A percentile compares a stretch with the other conserved stretches of the same genome.
Conservation (phyloP, 495 filamentous ascomycete genomes). For the Penicillium pancosmium region DNA sequence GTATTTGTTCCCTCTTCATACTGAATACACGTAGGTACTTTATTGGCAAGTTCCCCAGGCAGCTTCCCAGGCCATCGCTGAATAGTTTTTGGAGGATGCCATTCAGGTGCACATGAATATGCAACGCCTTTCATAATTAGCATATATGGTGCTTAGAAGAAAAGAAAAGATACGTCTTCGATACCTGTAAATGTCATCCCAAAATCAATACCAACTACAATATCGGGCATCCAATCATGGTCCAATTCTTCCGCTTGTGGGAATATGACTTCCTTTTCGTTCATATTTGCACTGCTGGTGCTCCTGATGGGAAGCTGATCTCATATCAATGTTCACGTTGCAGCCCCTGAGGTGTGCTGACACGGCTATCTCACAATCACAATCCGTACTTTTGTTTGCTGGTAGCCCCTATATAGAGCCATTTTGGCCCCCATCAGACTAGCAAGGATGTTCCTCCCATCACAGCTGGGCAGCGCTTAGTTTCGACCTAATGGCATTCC, state of each 20-base stretch:
- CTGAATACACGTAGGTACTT: conserved; percentile 60
- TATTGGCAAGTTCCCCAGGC: conserved; percentile 55
- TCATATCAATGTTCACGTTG: too few species aligned
- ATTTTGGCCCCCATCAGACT: background rate
- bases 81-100: conserved; percentile 55
- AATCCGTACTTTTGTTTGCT: background rate
- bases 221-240: conserved; percentile 43
- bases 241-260: background rate
- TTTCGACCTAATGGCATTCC: too few species aligned
- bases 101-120: conserved; percentile 47
- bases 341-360: background rate
- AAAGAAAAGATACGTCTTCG: background rate
- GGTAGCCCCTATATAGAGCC: background rate
- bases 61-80: conserved; percentile 63
- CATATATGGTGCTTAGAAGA: background rate
- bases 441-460: background rate
- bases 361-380: too few species aligned
- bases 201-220: conserved; percentile 62
- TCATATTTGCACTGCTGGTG: conserved; percentile 10
- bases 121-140: conserved; percentile 49
- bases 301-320: too few species aligned
- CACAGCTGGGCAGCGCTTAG: background rate
- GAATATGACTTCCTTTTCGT: conserved; percentile 27
- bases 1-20: conserved; percentile 46
- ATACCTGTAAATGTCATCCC: conserved; percentile 65